phyloP scores from a whole-genome alignment of 2,329 filamentous ascomycete genomes.

The Beauveria caledonica region DNA sequence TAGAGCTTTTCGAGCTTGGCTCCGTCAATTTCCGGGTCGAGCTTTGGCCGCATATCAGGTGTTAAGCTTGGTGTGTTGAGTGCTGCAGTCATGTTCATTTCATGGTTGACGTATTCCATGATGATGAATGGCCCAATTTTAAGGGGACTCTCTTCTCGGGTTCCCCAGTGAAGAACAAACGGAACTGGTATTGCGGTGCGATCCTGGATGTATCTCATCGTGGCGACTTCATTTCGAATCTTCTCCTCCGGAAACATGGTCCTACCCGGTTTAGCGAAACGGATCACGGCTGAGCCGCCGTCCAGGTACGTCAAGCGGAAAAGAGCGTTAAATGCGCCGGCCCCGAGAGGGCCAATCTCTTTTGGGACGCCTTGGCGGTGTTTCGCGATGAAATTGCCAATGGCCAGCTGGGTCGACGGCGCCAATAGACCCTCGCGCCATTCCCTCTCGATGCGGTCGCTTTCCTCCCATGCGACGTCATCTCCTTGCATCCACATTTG shows the following conservation, averaged over 20 bases:
- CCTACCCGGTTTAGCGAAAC: slow-evolving; percentile 12
- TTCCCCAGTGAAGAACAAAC: slow-evolving; percentile 13
- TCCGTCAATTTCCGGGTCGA: slow-evolving; percentile 9
- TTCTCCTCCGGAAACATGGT: slow-evolving; percentile 14
- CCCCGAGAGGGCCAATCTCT: no score
- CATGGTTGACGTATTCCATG: slow-evolving; percentile 14
- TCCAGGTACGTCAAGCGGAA: no score
- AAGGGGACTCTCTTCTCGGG: slow-evolving; percentile 12
- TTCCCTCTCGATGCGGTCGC: no score
- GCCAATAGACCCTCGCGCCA: no score
- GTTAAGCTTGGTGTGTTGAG: slow-evolving; percentile 8
- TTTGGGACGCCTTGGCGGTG: no score
- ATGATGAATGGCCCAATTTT: slow-evolving; percentile 13
- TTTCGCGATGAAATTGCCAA: no score
- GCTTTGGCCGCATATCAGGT: background rate
- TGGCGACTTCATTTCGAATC: slow-evolving; percentile 12
- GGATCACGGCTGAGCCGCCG: background rate
- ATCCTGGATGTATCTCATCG: slow-evolving; percentile 12
- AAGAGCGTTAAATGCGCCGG: no score
- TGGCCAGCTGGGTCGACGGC: no score
- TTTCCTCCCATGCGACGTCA: no score
- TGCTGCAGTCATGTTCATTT: background rate
- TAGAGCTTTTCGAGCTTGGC: slow-evolving; percentile 10
- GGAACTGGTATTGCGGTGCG: slow-evolving; percentile 12
- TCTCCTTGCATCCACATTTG: no score